These are phyloP conservation scores for Cercospora canescens DNA, from an alignment of 2,329 filamentous ascomycete genomes.

Conservation along the genomic window DNA sequence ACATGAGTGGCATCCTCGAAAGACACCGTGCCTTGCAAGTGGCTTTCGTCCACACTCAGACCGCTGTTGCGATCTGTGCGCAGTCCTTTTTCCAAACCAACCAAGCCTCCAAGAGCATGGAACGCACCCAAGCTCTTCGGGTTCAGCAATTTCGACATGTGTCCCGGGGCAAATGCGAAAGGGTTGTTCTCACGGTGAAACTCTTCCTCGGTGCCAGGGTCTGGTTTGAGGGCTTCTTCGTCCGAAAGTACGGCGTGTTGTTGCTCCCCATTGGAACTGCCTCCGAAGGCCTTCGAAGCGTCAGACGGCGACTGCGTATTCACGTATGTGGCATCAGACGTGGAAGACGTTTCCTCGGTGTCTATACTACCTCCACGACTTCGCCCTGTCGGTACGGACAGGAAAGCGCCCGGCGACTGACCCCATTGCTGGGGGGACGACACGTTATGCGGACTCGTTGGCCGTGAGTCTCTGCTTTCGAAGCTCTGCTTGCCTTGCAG, in stretches of 20 bases:
- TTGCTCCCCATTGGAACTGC: conserved; percentile 38
- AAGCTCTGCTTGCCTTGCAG: conserved; percentile 60
- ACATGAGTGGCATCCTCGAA: conserved; percentile 62
- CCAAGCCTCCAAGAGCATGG: conserved; percentile 70
- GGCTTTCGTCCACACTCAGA: conserved; percentile 68
- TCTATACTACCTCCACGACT: conserved; percentile 68
- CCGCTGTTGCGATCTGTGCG: conserved; percentile 65
- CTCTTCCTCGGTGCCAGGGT: conserved; percentile 72
- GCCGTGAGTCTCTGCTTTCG: conserved; percentile 64
- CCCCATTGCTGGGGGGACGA: conserved; percentile 60
- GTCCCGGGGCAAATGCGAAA: conserved; percentile 80
- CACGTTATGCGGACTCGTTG: conserved; percentile 67
- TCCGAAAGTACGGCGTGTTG: conserved; percentile 60
- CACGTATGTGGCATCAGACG: conserved; percentile 65
- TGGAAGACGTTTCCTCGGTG: conserved; percentile 58
- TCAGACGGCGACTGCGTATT: conserved; percentile 41
- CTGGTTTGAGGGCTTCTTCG: conserved; percentile 69
- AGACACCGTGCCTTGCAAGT: conserved; percentile 62
- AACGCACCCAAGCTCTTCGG: conserved; percentile 77
- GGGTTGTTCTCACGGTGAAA: conserved; percentile 76
- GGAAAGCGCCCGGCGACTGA: conserved; percentile 56
- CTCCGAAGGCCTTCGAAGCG: conserved; percentile 30
- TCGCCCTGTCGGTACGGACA: conserved; percentile 63
- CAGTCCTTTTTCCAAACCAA: conserved; percentile 72
- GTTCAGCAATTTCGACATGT: conserved; percentile 78